These are phyloP conservation scores for Suillus americanus DNA, from an alignment of 768 basidiomycete species.

Conservation along the genomic window DNA sequence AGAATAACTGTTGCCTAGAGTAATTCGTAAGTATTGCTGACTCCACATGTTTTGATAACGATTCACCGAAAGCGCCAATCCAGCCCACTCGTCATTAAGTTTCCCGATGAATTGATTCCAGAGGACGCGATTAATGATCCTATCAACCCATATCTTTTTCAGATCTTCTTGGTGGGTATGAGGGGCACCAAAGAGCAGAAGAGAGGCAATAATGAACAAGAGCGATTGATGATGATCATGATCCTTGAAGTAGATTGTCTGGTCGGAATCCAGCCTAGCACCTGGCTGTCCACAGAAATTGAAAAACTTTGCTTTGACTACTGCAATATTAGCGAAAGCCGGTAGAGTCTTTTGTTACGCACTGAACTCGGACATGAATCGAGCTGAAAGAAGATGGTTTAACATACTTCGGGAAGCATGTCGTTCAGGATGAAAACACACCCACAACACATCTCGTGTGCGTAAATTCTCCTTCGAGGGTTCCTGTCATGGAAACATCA, in stretches of 20 bases:
- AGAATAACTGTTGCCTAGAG: constrained; percentile 48
- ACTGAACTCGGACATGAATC: constrained; percentile 46
- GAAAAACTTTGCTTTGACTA: constrained; percentile 30
- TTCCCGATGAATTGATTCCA: constrained; percentile 43
- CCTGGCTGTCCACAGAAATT: constrained; percentile 38
- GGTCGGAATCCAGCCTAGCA: constrained; percentile 31
- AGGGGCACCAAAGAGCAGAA: constrained; percentile 45
- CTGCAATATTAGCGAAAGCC: background rate
- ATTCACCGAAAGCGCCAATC: constrained; percentile 47
- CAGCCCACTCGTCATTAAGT: constrained; percentile 46
- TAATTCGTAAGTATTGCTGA: background rate
- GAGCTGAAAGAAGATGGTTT: constrained; percentile 27
- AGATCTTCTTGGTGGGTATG: constrained; percentile 40
- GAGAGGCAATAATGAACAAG: constrained; percentile 35
- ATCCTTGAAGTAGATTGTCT: constrained; percentile 20
- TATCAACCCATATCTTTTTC: constrained; percentile 46
- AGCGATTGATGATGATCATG: constrained; percentile 22
- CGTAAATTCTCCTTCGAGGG: background rate
- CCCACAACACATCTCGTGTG: background rate
- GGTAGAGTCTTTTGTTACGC: constrained; percentile 3
- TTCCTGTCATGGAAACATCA: background rate
- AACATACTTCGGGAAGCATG: background rate
- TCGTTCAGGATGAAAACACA: background rate
- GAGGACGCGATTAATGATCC: constrained; percentile 33
- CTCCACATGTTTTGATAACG: background rate